Evolutionary conservation across 306 rosid species (phyloP), one percentile per base, ranked within the genome.

Genomic region (Cicer judaicum): DNA sequence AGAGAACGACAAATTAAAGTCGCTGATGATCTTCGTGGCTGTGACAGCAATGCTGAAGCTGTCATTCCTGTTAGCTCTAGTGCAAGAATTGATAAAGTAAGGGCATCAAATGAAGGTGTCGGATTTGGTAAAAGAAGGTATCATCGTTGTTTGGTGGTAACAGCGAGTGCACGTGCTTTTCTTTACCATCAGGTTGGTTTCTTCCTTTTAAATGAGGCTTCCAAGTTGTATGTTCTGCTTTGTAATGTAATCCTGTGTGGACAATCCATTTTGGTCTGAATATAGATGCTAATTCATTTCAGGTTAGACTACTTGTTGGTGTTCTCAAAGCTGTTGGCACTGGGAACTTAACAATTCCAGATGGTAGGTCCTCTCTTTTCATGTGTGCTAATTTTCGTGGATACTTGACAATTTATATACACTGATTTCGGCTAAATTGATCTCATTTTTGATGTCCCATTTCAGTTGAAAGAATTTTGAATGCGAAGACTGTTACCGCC

Each of bases 261-360:
- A 18, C 70, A 13, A 52, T 70, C 48, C 43, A 39, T 55, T 68
- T 49, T 64, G 72, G 55, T 57, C 64, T 57, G 64, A 76, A 53
- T 49, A 19, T 41, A 14, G 2, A 24, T 74, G 76, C 48, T 69
- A 29, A 53, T 41, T 40, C 12, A 54, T 72, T 68, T 78, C 81
- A 94, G 97, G 96, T 94, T 34, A 90, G 99, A 85, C 87, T 94
- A 56, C 91, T 94, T 36, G 96, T 92, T 24, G 97, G 99, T 42
- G 96, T 89, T 73, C 88, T 94, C 46, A 94, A 94, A 78, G 84
- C 84, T 10, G 92, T 89, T 47, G 99, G 99, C 46, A 87, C 91
- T 0, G 92, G 97, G 74, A 84, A 78, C 62, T 70, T 90, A 24
- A 86, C 87, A 19, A 34, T 84, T 73, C 67, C 90, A n/a, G 96